These are phyloP conservation scores for Solanum gracilifrons DNA, from an alignment of 257 asterid genomes.

Conservation along the genomic window DNA sequence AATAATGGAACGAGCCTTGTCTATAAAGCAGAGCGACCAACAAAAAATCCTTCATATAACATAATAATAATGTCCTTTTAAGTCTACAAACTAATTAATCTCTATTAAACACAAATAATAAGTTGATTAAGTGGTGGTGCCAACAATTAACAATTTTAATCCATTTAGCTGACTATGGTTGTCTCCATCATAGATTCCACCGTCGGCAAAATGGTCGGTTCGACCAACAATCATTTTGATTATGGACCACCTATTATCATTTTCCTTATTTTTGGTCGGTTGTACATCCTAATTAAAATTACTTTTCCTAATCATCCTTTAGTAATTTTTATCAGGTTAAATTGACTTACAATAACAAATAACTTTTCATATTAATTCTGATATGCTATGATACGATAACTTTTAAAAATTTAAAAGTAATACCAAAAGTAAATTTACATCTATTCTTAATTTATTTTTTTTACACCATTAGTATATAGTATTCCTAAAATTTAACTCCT, in stretches of 20 bases:
- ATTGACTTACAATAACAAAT: not conserved
- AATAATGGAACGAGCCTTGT: not conserved
- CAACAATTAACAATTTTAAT: not conserved
- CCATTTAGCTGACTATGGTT: not conserved
- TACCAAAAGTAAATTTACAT: not conserved
- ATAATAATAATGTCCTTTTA: not conserved
- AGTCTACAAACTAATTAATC: not conserved
- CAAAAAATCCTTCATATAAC: not conserved
- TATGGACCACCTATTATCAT: constrained; percentile 13
- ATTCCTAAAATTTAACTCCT: not conserved
- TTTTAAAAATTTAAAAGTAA: not conserved
- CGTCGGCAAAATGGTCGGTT: constrained; percentile 30
- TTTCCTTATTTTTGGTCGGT: constrained; percentile 37
- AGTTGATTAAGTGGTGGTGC: not conserved
- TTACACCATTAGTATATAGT: not conserved
- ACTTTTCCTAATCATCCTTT: not conserved
- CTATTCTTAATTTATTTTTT: not conserved
- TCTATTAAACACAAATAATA: not conserved
- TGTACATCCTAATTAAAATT: not conserved
- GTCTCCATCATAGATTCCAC: not conserved
- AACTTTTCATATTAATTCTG: not conserved
- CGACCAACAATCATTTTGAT: constrained; percentile 24
- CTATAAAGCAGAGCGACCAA: not conserved
- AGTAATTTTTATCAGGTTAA: not conserved
- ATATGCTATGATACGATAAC: not conserved